phyloP scores from a whole-genome alignment of 352 stramenopile genomes.

The Phytophthora multivora region DNA sequence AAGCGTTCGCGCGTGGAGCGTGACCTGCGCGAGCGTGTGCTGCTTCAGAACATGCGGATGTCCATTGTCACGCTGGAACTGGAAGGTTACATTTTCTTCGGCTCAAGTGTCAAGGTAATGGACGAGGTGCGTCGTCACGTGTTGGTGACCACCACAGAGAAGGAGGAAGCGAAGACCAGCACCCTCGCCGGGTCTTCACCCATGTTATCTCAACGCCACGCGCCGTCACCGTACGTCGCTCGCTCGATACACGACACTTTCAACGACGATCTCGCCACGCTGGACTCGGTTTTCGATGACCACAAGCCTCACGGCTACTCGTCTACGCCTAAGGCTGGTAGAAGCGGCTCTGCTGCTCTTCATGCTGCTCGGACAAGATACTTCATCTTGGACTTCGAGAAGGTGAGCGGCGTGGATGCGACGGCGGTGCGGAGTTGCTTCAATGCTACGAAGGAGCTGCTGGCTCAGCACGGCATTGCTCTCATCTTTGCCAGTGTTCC shows the following conservation, averaged over 20 bases:
- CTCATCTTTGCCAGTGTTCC: constrained; percentile 81
- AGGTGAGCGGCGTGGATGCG: constrained; percentile 88
- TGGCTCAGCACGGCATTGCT: constrained; percentile 75
- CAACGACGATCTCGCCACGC: constrained; percentile 59
- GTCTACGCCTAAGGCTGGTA: constrained; percentile 38
- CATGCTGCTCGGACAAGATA: constrained; percentile 80
- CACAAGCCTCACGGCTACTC: constrained; percentile 47
- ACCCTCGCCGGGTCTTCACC: constrained; percentile 27
- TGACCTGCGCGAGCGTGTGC: constrained; percentile 71
- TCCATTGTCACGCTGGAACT: constrained; percentile 88
- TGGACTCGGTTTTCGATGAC: constrained; percentile 59
- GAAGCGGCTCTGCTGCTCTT: constrained; percentile 36
- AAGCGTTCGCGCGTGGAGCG: constrained; percentile 84
- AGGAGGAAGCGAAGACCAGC: constrained; percentile 34
- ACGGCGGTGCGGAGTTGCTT: constrained; percentile 89
- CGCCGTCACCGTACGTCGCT: constrained; percentile 35
- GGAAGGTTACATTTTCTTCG: constrained; percentile 90
- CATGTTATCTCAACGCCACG: constrained; percentile 20
- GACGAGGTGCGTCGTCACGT: constrained; percentile 86
- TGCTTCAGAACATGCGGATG: constrained; percentile 74
- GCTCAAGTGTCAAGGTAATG: constrained; percentile 88
- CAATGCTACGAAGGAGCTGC: constrained; percentile 83
- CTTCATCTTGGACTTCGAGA: constrained; percentile 91
- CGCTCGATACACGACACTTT: constrained; percentile 33
- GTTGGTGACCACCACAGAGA: constrained; percentile 53